These are phyloP conservation scores for Plasmodium cynomolgi DNA, from an alignment of 169 alveolate genomes.

Conservation along the genomic window DNA sequence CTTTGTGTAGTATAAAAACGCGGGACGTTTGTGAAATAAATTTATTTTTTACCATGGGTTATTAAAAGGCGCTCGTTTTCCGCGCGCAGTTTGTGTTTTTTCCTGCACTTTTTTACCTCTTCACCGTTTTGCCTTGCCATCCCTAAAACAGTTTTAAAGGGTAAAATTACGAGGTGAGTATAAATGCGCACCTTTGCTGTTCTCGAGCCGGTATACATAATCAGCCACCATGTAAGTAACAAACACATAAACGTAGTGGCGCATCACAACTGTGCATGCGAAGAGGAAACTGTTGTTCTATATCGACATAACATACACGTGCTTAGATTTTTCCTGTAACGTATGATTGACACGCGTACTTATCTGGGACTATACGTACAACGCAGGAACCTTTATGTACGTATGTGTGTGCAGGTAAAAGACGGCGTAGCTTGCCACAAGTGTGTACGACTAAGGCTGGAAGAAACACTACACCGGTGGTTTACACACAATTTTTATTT, in stretches of 20 bases:
- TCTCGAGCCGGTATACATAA: neutral
- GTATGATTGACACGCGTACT: neutral
- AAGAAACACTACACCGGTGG: neutral
- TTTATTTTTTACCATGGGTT: neutral
- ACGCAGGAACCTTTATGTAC: neutral
- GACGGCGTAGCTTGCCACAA: neutral
- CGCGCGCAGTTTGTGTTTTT: neutral
- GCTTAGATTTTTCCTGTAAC: neutral
- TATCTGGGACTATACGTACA: neutral
- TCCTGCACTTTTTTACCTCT: neutral
- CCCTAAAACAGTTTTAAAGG: neutral
- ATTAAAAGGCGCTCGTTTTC: neutral
- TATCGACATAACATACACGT: neutral
- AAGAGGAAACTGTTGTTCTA: neutral
- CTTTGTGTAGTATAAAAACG: neutral
- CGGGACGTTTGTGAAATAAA: neutral
- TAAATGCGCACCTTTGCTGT: neutral
- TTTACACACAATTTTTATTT: slow-evolving; percentile 5
- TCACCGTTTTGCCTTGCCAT: neutral
- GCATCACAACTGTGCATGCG: neutral
- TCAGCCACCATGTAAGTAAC: neutral
- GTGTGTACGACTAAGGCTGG: neutral
- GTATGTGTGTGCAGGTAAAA: neutral
- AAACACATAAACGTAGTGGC: neutral
- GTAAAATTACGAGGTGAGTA: neutral